Conservation (phyloP, 2,329 filamentous ascomycete species). For the Botrytis galanthina region DNA sequence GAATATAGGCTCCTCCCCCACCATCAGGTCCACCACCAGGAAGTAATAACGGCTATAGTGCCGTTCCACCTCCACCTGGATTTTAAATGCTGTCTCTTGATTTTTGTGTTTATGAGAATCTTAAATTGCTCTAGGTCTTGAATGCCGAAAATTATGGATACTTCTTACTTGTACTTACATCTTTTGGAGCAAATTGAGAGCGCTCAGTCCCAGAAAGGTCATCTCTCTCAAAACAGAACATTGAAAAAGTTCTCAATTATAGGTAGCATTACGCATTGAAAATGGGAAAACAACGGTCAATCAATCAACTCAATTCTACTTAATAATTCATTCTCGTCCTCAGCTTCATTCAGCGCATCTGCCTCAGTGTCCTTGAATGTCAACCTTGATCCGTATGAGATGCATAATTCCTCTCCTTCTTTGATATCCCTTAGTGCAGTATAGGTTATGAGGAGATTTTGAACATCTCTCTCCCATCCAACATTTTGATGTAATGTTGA, state of each 20-base stretch:
- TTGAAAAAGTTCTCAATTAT: neutral
- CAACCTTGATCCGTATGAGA: conserved; percentile 40
- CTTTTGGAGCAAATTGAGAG: neutral
- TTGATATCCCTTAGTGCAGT: conserved; percentile 48
- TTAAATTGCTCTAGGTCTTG: neutral
- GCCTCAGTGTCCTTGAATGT: conserved; percentile 41
- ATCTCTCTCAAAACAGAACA: neutral
- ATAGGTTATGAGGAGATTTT: conserved; percentile 48
- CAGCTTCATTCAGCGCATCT: conserved; percentile 25
- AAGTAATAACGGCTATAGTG: conserved; percentile 54
- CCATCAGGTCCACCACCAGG: conserved; percentile 55
- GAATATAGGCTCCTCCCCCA: conserved; percentile 52
- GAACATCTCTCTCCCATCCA: conserved; percentile 51
- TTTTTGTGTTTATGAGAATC: neutral
- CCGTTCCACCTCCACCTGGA: conserved; percentile 55
- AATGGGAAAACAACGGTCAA: conserved; percentile 18
- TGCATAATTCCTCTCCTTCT: conserved; percentile 54
- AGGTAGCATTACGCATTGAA: neutral
- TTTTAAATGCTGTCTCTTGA: conserved; percentile 38
- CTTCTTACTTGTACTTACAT: neutral
- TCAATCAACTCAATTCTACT: conserved; percentile 38
- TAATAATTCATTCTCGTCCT: conserved; percentile 35
- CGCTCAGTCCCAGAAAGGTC: neutral
- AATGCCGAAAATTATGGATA: conserved; percentile 13
- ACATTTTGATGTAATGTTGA: conserved; percentile 52